Percentiles rank a stretch among this genome's conserved stretches.
Conservation (phyloP, 352 stramenopile genomes). For the Phytophthora europaea region DNA sequence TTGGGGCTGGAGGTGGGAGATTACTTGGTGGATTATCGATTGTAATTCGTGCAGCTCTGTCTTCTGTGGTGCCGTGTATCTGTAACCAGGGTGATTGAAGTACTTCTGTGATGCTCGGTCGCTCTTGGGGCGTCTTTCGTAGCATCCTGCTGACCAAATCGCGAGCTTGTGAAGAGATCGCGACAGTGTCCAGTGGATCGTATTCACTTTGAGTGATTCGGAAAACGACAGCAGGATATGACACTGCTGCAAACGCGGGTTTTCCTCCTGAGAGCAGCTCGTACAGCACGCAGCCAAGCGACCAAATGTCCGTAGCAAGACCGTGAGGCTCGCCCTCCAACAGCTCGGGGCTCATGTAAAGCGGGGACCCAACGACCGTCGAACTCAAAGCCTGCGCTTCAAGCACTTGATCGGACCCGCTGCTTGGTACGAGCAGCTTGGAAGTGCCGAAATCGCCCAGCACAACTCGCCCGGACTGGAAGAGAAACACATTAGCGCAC, state of each 20-base stretch:
- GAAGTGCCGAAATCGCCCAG: slow-evolving; percentile 81
- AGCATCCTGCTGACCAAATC: slow-evolving; percentile 44
- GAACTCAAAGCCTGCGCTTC: slow-evolving; percentile 38
- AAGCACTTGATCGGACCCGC: not conserved
- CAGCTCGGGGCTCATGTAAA: slow-evolving; percentile 86
- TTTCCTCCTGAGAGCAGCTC: slow-evolving; percentile 59
- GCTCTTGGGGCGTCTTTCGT: slow-evolving; percentile 18
- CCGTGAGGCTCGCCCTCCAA: slow-evolving; percentile 68
- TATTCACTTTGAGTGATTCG: slow-evolving; percentile 54
- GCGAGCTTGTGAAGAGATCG: slow-evolving; percentile 25
- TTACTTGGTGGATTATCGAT: not conserved
- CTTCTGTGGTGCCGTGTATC: not conserved
- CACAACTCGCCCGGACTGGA: slow-evolving; percentile 81
- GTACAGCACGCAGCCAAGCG: slow-evolving; percentile 85
- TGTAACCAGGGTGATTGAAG: slow-evolving; percentile 28
- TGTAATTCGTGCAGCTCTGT: not conserved
- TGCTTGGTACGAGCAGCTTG: slow-evolving; percentile 44
- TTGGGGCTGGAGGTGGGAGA: not conserved
- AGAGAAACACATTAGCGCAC: slow-evolving; percentile 86
- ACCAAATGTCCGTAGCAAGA: slow-evolving; percentile 79
- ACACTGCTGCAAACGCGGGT: slow-evolving; percentile 70
- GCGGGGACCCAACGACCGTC: slow-evolving; percentile 70
- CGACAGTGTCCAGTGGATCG: slow-evolving; percentile 27
- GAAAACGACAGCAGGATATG: slow-evolving; percentile 59
- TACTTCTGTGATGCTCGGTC: slow-evolving; percentile 24